Base-by-base conservation (phyloP, 352 stramenopile species). In the Phytophthora litchii region DNA sequence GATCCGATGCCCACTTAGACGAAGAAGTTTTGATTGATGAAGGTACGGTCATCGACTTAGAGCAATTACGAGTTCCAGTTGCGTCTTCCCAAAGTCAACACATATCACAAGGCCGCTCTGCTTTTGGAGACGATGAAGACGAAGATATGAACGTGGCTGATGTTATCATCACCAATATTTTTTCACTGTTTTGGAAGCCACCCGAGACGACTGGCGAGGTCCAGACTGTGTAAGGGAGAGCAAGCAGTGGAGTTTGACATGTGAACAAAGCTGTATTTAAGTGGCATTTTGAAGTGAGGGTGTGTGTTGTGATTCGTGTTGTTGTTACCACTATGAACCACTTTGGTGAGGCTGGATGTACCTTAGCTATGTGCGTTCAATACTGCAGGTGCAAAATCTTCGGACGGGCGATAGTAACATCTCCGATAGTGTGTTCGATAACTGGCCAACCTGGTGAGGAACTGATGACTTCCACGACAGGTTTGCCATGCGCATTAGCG, bases 111-210 rank as follows among this genome's bases (percentile, higher is more conserved):
- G 17, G n/a, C 6, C 20, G 29, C 9, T 17, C 47, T 31, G 14
- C 43, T 38, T 2, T 16, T 47, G 37, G 19, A 16, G n/a, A 11
- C 19, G 21, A 54, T 1, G 51, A 59, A 13, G 74, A 80, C 17
- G 76, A 80, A 7, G 74, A 86, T 17, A 74, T 78, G 40, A 79
- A 79, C 23, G 64, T 93, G 13, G 83, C 86, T 4, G 86, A 95
- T 60, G 74, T 83, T 21, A 91, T 95, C 56, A 91, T 95, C 70
- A 90, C 82, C 14, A 90, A 87, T 57, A 57, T 95, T 4, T 95
- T 95, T 60, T 91, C 86, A 13, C 68, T 95, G 9, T 91, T 93
- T 35, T 95, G 86, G 86, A 80, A 77, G 17, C 52, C 81, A 7
- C 78, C 80, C 0, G 69, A 85, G 17, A 51, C 53, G 2, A 61